Evolutionary conservation across 2,329 filamentous ascomycete genomes (phyloP).

Genomic region (Pestalotiopsis sp.): DNA sequence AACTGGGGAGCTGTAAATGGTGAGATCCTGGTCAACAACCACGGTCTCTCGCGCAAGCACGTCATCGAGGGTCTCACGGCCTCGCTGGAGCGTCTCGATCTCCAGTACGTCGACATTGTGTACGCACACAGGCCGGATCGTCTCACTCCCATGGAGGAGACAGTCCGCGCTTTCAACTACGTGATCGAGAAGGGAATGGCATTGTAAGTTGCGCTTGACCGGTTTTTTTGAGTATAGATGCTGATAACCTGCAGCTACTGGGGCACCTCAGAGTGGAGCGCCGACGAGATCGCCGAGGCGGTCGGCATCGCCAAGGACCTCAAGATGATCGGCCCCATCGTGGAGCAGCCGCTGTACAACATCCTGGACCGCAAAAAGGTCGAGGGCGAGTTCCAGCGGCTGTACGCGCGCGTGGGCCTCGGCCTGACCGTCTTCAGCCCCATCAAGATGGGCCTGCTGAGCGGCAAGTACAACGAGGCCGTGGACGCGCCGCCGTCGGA

Average conservation of each 20-base stretch:
- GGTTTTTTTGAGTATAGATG: no score
- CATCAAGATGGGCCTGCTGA: slow-evolving; percentile 62
- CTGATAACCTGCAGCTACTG: slow-evolving; percentile 56
- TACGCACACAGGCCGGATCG: slow-evolving; percentile 72
- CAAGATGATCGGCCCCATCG: slow-evolving; percentile 63
- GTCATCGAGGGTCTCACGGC: slow-evolving; percentile 67
- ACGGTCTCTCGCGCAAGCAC: slow-evolving; percentile 70
- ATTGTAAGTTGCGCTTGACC: not conserved
- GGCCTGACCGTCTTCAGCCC: slow-evolving; percentile 68
- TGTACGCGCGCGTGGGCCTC: slow-evolving; percentile 63
- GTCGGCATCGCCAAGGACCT: slow-evolving; percentile 62
- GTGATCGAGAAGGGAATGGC: slow-evolving; percentile 63
- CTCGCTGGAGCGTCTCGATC: slow-evolving; percentile 58
- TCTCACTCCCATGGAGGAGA: slow-evolving; percentile 71
- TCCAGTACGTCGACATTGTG: slow-evolving; percentile 69
- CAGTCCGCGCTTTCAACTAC: slow-evolving; percentile 71
- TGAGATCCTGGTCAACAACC: slow-evolving; percentile 67
- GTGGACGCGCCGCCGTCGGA: slow-evolving; percentile 55
- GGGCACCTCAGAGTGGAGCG: slow-evolving; percentile 71
- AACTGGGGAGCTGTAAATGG: slow-evolving; percentile 67
- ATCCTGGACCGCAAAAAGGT: slow-evolving; percentile 64
- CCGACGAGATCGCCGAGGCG: slow-evolving; percentile 68
- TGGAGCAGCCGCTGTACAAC: slow-evolving; percentile 72
- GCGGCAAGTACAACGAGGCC: slow-evolving; percentile 69
- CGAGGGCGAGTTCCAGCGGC: slow-evolving; percentile 63